Base-by-base conservation (phyloP, 2,329 filamentous ascomycete genomes). In the Cladosporium sp. region DNA sequence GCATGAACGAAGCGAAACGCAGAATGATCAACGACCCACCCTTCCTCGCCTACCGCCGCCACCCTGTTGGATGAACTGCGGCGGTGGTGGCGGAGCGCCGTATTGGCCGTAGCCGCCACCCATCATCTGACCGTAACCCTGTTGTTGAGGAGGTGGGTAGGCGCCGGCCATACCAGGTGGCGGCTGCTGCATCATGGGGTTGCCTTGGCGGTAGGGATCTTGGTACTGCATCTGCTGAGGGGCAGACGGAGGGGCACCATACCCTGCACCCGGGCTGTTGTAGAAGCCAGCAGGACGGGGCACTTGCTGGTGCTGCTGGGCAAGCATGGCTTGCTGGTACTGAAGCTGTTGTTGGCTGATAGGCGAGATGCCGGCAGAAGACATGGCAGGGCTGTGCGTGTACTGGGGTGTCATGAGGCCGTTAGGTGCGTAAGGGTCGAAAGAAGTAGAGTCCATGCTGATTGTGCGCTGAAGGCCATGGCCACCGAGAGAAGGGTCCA, bases 261-360 rank as follows among this genome's bases (percentile, higher is more conserved):
- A 75, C 15, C 65, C 54, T 68, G 21, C 71, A 66, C 60, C 67
- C 65, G 70, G 70, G 54, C 66, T 70, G 57, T 69, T 71, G 69
- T 74, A 78, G 67, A 73, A 76, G 11, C 73, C 74, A 36, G 74
- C 73, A 38, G 73, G 73, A 61, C 72, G 70, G 32, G 59, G 68
- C 58, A 70, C 68, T 55, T 60, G 68, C 60, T 44, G 66, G 78
- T 67, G 80, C 41, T 71, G 83, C 54, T 75, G 74, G 4, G 83
- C 82, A 28, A 86, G 76, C 71, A 86, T 82, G 38, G 80, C 80
- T 73, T 84, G 82, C 71, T 87, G 86, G 71, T 86, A 62, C 71
- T 87, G 86, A 71, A 88, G 88, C 71, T 88, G 86, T 71, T 86
- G 83, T 65, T 85, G 83, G 58, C 71, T 73, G 60, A 75, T 73